A percentile compares a stretch with the other conserved stretches of the same genome.
phyloP scores from a whole-genome alignment of 257 asterid species.

The Phtheirospermum japonicum region DNA sequence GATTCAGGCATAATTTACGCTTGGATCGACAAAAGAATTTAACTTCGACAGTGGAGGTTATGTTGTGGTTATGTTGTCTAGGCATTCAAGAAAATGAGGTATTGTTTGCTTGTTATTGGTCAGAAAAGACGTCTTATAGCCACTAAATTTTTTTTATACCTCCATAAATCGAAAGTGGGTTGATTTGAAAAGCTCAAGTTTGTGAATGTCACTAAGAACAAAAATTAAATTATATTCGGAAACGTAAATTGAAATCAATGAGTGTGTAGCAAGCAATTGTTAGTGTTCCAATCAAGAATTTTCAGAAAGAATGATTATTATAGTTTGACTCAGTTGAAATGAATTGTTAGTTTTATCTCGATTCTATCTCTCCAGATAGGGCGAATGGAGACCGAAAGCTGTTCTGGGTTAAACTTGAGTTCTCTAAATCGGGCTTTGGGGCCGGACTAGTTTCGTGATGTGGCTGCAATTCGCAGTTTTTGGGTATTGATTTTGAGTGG shows the following conservation, averaged over 20 bases:
- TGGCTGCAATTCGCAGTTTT: no score
- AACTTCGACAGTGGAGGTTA: slow-evolving; percentile 65
- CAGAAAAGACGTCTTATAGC: slow-evolving; percentile 5
- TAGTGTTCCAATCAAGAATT: background rate
- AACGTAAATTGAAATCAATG: background rate
- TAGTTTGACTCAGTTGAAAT: background rate
- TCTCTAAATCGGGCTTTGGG: no score
- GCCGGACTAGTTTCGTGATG: no score
- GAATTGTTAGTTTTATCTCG: slow-evolving; percentile 2
- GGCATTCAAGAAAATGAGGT: slow-evolving; percentile 63
- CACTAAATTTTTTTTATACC: slow-evolving; percentile 21
- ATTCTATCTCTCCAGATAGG: no score
- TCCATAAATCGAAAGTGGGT: background rate
- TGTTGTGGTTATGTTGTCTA: slow-evolving; percentile 46
- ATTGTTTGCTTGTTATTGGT: slow-evolving; percentile 24
- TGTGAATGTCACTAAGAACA: slow-evolving; percentile 5
- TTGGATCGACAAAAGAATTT: slow-evolving; percentile 78
- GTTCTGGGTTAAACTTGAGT: no score
- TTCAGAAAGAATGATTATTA: background rate
- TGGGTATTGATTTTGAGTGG: no score
- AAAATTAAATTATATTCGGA: slow-evolving; percentile 1
- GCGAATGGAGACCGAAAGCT: no score
- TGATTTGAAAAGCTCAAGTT: slow-evolving; percentile 14
- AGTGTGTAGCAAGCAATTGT: slow-evolving; percentile 14
- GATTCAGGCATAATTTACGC: slow-evolving; percentile 45